Evolutionary conservation across 176 grass and related monocot species (phyloP), one percentile per base, ranked within the genome.

Genomic region (Cenchrus purpureus): DNA sequence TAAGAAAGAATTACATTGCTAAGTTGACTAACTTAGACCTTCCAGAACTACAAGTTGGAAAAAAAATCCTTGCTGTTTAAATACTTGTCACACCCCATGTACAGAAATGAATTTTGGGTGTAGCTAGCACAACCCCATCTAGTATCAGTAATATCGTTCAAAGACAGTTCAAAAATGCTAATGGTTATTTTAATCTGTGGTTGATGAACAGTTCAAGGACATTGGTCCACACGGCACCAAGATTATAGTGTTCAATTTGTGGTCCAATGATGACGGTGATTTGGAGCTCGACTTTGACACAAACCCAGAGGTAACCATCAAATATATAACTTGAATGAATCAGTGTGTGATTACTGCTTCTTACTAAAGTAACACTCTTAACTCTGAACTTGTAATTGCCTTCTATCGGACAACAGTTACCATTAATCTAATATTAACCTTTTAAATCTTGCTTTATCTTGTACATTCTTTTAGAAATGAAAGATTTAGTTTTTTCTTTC

Each of bases 191-290:
- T 3, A 25, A 17, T 80, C 17, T 78, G 28, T 89, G 57, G 16
- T 68, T 79, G 43, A 79, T 25, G 45, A 77, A 86, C 90, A 97
- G 94, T 97, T 97, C 77, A 49, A 71, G 53, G 87, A 92, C 50
- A 94, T 97, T 78, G 92, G 94, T 42, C 73, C 80, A 71, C 90
- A 92, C 87, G 94, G 94, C 17, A 94, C 94, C 71, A 97, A 92
- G 85, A 91, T 97, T 91, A 83, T 94, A 62, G 90, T 97, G 16
- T 94, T 87, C 80, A 97, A 94, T 84, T 51, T 94, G 79, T 97
- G 94, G 94, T 84, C 71, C 28, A 94, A 89, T 68, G 92, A 94
- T 19, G 49, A 74, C 43, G 88, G 94, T 69, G 60, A 92, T 71
- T 65, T 94, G 76, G 94, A 97, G 85, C 92, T 97, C 3, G 90